Percentiles rank a stretch among this genome's conserved stretches.
These are phyloP conservation scores for Pseudohyphozyma bogoriensis DNA, from an alignment of 768 basidiomycete species.

Conservation along the genomic window DNA sequence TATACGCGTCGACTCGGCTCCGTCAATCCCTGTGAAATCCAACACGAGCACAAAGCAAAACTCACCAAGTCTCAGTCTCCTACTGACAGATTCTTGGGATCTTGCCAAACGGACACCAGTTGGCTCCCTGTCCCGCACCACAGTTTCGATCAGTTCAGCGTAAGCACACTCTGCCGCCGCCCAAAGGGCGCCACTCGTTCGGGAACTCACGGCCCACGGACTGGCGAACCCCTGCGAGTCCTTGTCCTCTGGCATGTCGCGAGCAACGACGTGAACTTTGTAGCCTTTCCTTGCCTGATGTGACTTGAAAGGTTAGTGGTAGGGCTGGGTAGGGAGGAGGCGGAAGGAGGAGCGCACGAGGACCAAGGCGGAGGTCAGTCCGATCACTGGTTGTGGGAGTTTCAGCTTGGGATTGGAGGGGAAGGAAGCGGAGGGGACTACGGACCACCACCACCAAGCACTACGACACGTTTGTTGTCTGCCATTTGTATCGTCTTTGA, in stretches of 20 bases:
- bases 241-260: slow-evolving; percentile 38
- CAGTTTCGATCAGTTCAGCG: neutral
- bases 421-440: too few relatives aligned
- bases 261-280: slow-evolving; percentile 34
- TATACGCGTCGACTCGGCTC: too few relatives aligned
- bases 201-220: slow-evolving; percentile 38
- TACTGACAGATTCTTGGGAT: slow-evolving; percentile 10
- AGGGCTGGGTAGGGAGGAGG: too few relatives aligned
- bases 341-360: too few relatives aligned
- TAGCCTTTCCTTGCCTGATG: slow-evolving; percentile 31
- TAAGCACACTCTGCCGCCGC: too few relatives aligned
- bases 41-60: neutral
- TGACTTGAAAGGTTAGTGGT: too few relatives aligned
- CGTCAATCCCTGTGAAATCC: neutral
- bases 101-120: slow-evolving; percentile 35
- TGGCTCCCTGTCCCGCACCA: slow-evolving; percentile 33
- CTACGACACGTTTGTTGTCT: too few relatives aligned
- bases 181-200: too few relatives aligned
- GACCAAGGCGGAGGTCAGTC: slow-evolving; percentile 36
- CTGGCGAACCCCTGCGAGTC: slow-evolving; percentile 34
- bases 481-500: too few relatives aligned
- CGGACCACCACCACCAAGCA: too few relatives aligned
- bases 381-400: slow-evolving; percentile 34
- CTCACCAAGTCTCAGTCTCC: slow-evolving; percentile 20
- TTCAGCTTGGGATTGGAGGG: too few relatives aligned